Percentiles rank a stretch among this genome's conserved stretches.
Conservation (phyloP, 176 grass and related monocot species). For the Bolboschoenus planiculmis region DNA sequence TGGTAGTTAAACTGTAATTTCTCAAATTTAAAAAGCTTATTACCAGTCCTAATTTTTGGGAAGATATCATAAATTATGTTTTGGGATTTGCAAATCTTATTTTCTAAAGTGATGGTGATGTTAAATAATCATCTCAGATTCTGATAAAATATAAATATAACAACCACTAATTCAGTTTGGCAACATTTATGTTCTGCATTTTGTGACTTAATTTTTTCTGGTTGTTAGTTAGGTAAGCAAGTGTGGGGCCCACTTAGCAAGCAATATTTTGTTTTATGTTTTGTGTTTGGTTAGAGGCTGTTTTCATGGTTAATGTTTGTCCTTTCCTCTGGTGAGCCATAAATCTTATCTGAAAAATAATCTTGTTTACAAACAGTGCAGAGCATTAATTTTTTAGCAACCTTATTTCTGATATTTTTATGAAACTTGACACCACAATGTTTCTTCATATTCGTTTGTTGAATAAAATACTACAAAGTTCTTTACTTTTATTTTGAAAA, state of each 20-base stretch:
- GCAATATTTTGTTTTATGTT: constrained; percentile 9
- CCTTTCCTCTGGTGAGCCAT: neutral
- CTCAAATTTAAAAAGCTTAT: neutral
- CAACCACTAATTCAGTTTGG: neutral
- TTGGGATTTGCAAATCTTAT: neutral
- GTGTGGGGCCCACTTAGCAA: neutral
- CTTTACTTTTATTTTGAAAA: neutral
- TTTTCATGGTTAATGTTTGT: constrained; percentile 18
- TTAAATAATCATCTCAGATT: neutral
- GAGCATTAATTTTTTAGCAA: neutral
- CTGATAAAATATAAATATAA: neutral
- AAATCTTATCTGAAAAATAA: neutral
- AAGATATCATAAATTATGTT: neutral
- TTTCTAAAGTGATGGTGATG: neutral
- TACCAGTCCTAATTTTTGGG: neutral
- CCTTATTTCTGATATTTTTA: neutral
- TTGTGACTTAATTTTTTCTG: neutral
- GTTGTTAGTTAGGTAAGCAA: constrained; percentile 12
- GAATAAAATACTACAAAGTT: neutral
- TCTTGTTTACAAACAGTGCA: neutral
- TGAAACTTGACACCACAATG: neutral
- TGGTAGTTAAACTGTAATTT: neutral
- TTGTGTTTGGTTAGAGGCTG: constrained; percentile 13
- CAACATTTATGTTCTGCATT: neutral
- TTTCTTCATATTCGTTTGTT: neutral